Evolutionary conservation across 192 early-diverging fungal genomes (phyloP).

Genomic region (Rhizoclosmatium sp.): DNA sequence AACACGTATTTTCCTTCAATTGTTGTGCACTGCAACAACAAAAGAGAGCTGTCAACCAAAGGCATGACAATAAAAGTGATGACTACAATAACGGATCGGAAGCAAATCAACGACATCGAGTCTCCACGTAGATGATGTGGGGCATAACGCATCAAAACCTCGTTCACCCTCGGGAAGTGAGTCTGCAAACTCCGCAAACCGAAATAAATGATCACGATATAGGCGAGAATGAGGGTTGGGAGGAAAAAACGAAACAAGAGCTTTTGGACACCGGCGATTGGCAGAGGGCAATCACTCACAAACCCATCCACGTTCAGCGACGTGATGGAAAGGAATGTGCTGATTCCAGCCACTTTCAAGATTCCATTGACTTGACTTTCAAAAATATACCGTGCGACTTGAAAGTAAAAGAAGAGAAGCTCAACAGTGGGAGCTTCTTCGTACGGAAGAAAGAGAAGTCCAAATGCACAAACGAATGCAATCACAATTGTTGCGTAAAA

Average conservation of each 20-base stretch:
- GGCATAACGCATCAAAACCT: not conserved
- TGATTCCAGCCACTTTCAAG: too few relatives aligned
- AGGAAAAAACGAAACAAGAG: conserved; percentile 32
- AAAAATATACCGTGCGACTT: conserved; percentile 10
- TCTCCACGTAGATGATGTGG: conserved; percentile 22
- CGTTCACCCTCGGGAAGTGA: not conserved
- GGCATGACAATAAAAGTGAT: conserved; percentile 27
- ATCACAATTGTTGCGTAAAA: not conserved
- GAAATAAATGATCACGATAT: conserved; percentile 8
- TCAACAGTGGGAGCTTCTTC: conserved; percentile 10
- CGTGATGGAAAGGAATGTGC: too few relatives aligned
- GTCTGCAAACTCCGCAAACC: not conserved
- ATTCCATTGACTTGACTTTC: not conserved
- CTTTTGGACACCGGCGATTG: conserved; percentile 18
- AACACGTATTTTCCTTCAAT: too few relatives aligned
- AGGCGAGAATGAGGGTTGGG: conserved; percentile 1
- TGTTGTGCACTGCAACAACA: not conserved
- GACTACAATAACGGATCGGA: not conserved
- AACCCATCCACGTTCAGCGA: conserved; percentile 22
- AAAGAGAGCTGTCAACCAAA: conserved; percentile 3
- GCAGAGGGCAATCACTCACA: conserved; percentile 22
- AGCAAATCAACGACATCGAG: conserved; percentile 13
- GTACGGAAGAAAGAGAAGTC: conserved; percentile 11
- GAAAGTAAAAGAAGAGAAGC: too few relatives aligned
- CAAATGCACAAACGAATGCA: not conserved